These are phyloP conservation scores for Pseudogymnoascus sp. DNA, from an alignment of 2,329 filamentous ascomycete genomes.

Conservation along the genomic window DNA sequence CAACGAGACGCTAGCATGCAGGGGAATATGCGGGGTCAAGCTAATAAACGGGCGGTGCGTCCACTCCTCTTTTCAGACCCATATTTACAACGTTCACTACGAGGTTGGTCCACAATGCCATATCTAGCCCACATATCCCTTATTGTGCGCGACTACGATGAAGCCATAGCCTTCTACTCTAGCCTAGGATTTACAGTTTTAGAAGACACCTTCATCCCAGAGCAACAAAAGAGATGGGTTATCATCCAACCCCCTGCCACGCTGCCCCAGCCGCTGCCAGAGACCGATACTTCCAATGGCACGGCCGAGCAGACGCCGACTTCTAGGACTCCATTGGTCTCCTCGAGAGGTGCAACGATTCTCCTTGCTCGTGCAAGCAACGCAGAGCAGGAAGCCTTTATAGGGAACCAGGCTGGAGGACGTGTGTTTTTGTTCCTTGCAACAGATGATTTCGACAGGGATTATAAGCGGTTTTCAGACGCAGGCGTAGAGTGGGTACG, in stretches of 20 bases:
- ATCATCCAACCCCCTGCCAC: background rate
- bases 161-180: constrained; percentile 5
- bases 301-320: background rate
- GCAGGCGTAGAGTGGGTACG: constrained; percentile 1
- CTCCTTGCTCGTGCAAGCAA: background rate
- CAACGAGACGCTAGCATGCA: no score
- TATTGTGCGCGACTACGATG: constrained; percentile 1
- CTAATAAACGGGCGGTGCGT: no score
- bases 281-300: background rate
- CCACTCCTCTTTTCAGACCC: no score
- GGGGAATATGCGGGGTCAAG: no score
- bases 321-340: background rate
- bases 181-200: background rate
- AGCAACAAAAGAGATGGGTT: constrained; percentile 9
- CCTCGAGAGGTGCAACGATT: background rate
- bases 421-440: constrained; percentile 13
- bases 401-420: constrained; percentile 6
- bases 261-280: background rate
- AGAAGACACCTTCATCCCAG: constrained; percentile 1
- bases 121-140: constrained; percentile 1
- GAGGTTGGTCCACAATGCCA: background rate
- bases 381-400: background rate
- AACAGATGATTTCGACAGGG: background rate
- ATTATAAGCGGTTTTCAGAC: background rate
- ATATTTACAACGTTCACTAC: no score